These are phyloP conservation scores for Aspergillus ellipticus DNA, from an alignment of 495 filamentous ascomycete species.

Conservation along the genomic window DNA sequence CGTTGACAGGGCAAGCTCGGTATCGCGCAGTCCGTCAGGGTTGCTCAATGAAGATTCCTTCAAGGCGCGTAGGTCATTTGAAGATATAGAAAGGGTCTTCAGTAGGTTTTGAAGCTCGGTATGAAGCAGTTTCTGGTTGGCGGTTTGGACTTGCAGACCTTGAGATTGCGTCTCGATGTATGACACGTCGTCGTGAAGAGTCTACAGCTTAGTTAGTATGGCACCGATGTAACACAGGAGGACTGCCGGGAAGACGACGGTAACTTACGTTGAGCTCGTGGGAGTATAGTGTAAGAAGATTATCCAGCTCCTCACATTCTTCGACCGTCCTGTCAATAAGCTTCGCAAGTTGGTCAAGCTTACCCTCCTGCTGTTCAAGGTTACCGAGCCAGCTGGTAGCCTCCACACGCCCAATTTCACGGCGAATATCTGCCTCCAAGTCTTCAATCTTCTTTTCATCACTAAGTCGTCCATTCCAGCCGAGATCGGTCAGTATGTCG, in stretches of 20 bases:
- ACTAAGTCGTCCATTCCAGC: conserved; percentile 77
- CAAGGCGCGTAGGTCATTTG: conserved; percentile 67
- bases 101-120: conserved; percentile 79
- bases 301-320: conserved; percentile 94
- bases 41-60: conserved; percentile 71
- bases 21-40: conserved; percentile 63
- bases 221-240: not conserved
- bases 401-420: conserved; percentile 84
- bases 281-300: conserved; percentile 85
- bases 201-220: conserved; percentile 55
- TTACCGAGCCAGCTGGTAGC: conserved; percentile 88
- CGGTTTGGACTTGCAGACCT: conserved; percentile 92
- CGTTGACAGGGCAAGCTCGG: conserved; percentile 72
- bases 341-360: conserved; percentile 74
- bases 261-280: conserved; percentile 84
- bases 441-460: conserved; percentile 73
- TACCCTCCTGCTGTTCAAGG: conserved; percentile 84
- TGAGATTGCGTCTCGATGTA: conserved; percentile 97
- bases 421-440: conserved; percentile 75
- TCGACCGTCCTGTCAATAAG: conserved; percentile 84
- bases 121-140: conserved; percentile 92
- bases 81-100: conserved; percentile 81
- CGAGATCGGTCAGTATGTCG: conserved; percentile 77
- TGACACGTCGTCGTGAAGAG: conserved; percentile 88
- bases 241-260: not conserved